Base-by-base conservation (phyloP, 257 asterid genomes). In the Solanum etuberosum region DNA sequence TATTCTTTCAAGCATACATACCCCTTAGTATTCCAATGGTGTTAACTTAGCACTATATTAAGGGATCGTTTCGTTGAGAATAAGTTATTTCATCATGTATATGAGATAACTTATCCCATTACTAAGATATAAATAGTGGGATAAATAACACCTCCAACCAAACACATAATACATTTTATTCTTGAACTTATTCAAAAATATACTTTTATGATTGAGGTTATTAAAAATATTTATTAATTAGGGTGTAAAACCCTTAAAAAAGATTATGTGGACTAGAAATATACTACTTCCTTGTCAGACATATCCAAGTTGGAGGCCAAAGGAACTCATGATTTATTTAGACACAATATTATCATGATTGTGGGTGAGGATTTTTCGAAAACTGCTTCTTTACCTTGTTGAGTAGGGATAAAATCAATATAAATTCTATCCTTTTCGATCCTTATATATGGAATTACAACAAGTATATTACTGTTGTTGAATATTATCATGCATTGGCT, bases 311-410 rank as follows among this genome's bases (percentile, higher is more conserved):
- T 38, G 35, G 13, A 43, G 21, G 23, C 59, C 9, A n/a, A 40
- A 14, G 6, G 59, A 40, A n/a, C 35, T 76, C 11, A 10, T 13
- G 59, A 40, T 23, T 70, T 29, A 70, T 18, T 32, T 71, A 32
- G 78, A 12, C 43, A 2, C 15, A 16, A 4, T 12, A 67, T 57
- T 57, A 57, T 54, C 4, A 3, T 54, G 9, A 3, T 54, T 6
- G 3, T 54, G n/a, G 0, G 0, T 0, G 10, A 18, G 1, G 21
- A 18, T 54, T 18, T 54, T 54, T 54, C 0, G 63, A 54, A 54
- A 54, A 54, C 6, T 2, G 2, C 2, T 18, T 54, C 1, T 54
- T 18, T 1, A 18, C 2, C 4, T 54, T 1, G 0, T 6, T 7
- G 10, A 18, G 9, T 18, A 54, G 63, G 4, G 9, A 3, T 54